Evolutionary conservation across 441 rosid species (phyloP).

Genomic region (Euphorbia celastroides): DNA sequence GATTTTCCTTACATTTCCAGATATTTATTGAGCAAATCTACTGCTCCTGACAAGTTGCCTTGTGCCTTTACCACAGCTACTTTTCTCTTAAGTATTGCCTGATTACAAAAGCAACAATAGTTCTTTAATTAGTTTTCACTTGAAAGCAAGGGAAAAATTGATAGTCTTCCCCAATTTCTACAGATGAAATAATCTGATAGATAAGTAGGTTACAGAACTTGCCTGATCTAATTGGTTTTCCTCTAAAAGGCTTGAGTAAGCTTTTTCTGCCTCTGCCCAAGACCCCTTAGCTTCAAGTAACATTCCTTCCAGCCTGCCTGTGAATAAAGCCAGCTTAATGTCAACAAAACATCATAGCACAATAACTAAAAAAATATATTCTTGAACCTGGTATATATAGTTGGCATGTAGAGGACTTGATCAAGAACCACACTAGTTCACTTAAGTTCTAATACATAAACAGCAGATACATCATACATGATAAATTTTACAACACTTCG

Average conservation of each 20-base stretch:
- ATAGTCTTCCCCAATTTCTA: constrained; percentile 7
- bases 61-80: constrained; percentile 89
- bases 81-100: constrained; percentile 80
- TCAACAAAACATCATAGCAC: constrained; percentile 8
- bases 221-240: constrained; percentile 92
- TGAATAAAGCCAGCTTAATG: constrained; percentile 17
- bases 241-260: constrained; percentile 78
- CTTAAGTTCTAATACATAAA: neutral
- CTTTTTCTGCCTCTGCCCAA: constrained; percentile 90
- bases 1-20: constrained; percentile 69
- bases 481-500: too few relatives aligned
- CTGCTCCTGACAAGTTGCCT: constrained; percentile 66
- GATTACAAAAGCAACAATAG: constrained; percentile 16
- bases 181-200: constrained; percentile 10
- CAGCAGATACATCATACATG: neutral
- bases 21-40: constrained; percentile 87
- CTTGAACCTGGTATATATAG: neutral
- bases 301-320: constrained; percentile 86
- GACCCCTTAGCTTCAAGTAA: constrained; percentile 89
- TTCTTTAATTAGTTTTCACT: constrained; percentile 1
- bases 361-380: neutral
- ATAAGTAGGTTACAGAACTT: constrained; percentile 14
- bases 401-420: neutral
- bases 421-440: constrained; percentile 4
- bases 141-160: neutral